phyloP scores from a whole-genome alignment of 176 grass and related monocot species.

The Cymbopogon citratus region DNA sequence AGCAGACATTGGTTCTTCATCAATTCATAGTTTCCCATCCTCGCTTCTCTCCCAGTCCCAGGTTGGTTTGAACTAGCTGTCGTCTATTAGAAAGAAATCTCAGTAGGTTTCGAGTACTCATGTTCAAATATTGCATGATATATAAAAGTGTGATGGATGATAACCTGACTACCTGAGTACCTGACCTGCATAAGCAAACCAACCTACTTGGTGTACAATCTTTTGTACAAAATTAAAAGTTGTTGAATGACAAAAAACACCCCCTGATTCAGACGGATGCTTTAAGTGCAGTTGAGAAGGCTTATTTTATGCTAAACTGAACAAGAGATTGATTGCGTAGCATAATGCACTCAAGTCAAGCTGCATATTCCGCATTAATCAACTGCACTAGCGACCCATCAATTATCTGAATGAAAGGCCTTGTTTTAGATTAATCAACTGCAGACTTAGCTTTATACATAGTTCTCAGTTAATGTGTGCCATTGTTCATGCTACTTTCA shows the following conservation, averaged over 20 bases:
- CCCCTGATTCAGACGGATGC: neutral
- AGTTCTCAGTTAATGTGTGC: too few relatives aligned
- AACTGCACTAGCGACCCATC: neutral
- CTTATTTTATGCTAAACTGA: neutral
- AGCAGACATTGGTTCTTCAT: too few relatives aligned
- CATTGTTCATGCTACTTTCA: too few relatives aligned
- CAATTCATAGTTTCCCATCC: too few relatives aligned
- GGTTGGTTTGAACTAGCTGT: too few relatives aligned
- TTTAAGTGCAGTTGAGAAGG: too few relatives aligned
- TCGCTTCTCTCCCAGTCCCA: too few relatives aligned
- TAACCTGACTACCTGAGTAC: neutral
- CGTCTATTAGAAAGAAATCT: too few relatives aligned
- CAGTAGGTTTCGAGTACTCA: too few relatives aligned
- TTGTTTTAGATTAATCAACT: too few relatives aligned
- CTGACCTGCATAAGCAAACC: neutral
- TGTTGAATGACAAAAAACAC: neutral
- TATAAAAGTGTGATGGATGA: neutral
- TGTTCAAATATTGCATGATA: neutral
- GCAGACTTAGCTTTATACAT: too few relatives aligned
- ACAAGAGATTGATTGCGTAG: neutral
- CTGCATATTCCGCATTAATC: neutral
- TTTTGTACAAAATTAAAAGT: neutral
- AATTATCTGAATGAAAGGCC: too few relatives aligned
- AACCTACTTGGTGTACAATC: slow-evolving; percentile 1
- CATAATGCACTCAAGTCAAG: neutral